Evolutionary conservation across 768 basidiomycete species (phyloP), one percentile per base, ranked within the genome.

Genomic region (Mycena indigotica): DNA sequence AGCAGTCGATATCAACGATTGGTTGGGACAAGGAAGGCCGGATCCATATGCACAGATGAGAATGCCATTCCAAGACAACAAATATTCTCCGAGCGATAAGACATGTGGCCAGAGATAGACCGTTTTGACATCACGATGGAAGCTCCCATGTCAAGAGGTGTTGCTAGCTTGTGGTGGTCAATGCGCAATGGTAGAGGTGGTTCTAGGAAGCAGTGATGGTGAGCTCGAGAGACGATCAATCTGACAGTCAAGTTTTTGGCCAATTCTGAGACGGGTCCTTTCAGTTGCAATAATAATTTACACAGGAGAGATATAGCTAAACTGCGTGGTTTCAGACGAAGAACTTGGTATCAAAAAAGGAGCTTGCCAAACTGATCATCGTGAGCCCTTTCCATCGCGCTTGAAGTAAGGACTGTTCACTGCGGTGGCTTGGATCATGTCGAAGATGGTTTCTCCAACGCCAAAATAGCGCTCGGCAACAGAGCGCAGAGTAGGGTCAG

Each of bases 391-490:
- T 65, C 73, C 53, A 70, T 82, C 77, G 66, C 80, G 82, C 77
- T 82, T 88, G 78, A 91, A 98, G 68, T 91, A 97, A 8, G 77
- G 64, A 69, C 88, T 95, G 70, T 89, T 93, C 60, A 97, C 91
- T n/a, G 86, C 92, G 2, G 87, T 85, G 12, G 85, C 87, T 66
- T 94, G 88, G 30, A 89, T 76, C 72, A 94, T 81, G 68, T 93
- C 91, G 75, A 96, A 98, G 29, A 96, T 72, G 3, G 88, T 85
- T 73, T 98, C 96, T 51, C 96, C 96, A 24, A 94, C 77, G 30
- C 87, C 84, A 50, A 98, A 79, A 69, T 93, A 95, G 56, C 81
- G 84, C 65, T 97, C 91, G 2, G 91, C 86, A 10, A 92, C 73
- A 17, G 85, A 82, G 50, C 90, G 88, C 15, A 87, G 60, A 8